These are phyloP conservation scores for Apostasia shenzhenica DNA, from an alignment of 106 monocot species.

Conservation along the genomic window DNA sequence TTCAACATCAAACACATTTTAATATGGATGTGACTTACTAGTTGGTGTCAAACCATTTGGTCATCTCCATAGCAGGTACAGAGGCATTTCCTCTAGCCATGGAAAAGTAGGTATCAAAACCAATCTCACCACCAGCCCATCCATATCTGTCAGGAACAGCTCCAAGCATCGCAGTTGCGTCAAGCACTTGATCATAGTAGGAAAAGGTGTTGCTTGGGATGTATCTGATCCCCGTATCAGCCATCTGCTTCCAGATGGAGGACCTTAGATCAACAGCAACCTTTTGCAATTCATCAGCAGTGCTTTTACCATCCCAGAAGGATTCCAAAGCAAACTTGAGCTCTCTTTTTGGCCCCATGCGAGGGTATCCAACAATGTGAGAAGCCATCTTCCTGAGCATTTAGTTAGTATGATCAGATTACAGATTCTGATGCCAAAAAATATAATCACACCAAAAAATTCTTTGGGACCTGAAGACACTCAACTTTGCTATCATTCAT, in stretches of 20 bases:
- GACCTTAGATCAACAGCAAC: slow-evolving; percentile 67
- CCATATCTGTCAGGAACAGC: slow-evolving; percentile 88
- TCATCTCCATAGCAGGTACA: slow-evolving; percentile 99
- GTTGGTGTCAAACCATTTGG: slow-evolving; percentile 99
- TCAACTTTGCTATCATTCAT: too few relatives aligned
- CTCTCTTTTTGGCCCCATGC: slow-evolving; percentile 94
- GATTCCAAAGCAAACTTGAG: slow-evolving; percentile 90
- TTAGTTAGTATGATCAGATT: background rate
- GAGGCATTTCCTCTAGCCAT: slow-evolving; percentile 97
- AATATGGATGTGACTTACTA: slow-evolving; percentile 53
- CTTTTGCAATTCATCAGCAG: slow-evolving; percentile 70
- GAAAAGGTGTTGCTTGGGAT: slow-evolving; percentile 91
- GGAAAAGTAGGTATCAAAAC: slow-evolving; percentile 79
- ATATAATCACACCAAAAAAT: too few relatives aligned
- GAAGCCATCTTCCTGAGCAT: slow-evolving; percentile 52
- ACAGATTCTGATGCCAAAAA: too few relatives aligned
- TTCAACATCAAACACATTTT: background rate
- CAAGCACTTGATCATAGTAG: slow-evolving; percentile 83
- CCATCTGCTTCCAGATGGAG: slow-evolving; percentile 92
- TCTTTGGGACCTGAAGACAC: too few relatives aligned
- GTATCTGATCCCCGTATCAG: slow-evolving; percentile 65
- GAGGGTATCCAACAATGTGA: slow-evolving; percentile 89
- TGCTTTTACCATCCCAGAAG: slow-evolving; percentile 88
- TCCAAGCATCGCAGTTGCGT: slow-evolving; percentile 92
- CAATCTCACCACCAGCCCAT: slow-evolving; percentile 85